Percentiles rank a stretch among this genome's conserved stretches.
phyloP scores from a whole-genome alignment of 2,329 filamentous ascomycete genomes.

The Aspergillus viridinutans region DNA sequence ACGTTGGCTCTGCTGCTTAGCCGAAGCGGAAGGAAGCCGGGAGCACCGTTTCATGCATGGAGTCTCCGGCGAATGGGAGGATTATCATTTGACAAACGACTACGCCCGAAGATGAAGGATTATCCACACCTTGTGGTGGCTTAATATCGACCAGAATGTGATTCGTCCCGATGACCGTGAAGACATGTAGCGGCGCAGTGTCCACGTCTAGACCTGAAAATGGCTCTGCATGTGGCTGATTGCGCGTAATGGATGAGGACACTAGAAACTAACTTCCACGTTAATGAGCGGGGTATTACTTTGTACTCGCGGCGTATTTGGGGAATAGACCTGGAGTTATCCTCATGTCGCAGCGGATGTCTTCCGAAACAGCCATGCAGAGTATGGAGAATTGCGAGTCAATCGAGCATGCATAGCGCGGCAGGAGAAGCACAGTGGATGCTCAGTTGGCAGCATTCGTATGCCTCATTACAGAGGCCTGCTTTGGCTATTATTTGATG shows the following conservation, averaged over 20 bases:
- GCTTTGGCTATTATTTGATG: too few relatives aligned
- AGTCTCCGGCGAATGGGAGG: background rate
- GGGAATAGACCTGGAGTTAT: too few relatives aligned
- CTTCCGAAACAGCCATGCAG: too few relatives aligned
- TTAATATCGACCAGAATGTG: background rate
- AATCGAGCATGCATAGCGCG: too few relatives aligned
- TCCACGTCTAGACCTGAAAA: background rate
- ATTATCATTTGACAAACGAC: background rate
- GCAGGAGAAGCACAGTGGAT: too few relatives aligned
- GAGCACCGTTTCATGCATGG: background rate
- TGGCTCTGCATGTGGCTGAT: background rate
- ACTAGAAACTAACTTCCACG: background rate
- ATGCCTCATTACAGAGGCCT: too few relatives aligned
- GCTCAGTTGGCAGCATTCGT: too few relatives aligned
- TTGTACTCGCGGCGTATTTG: background rate
- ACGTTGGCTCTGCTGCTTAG: too few relatives aligned
- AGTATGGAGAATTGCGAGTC: too few relatives aligned
- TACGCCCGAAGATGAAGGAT: too few relatives aligned
- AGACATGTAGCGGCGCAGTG: background rate
- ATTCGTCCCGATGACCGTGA: background rate
- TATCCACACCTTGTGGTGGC: background rate
- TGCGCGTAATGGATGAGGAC: background rate
- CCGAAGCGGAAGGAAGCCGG: too few relatives aligned
- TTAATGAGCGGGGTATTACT: background rate
- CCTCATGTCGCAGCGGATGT: too few relatives aligned